Conservation (phyloP, 108 stramenopile genomes). For the Craspedostauros australis region DNA sequence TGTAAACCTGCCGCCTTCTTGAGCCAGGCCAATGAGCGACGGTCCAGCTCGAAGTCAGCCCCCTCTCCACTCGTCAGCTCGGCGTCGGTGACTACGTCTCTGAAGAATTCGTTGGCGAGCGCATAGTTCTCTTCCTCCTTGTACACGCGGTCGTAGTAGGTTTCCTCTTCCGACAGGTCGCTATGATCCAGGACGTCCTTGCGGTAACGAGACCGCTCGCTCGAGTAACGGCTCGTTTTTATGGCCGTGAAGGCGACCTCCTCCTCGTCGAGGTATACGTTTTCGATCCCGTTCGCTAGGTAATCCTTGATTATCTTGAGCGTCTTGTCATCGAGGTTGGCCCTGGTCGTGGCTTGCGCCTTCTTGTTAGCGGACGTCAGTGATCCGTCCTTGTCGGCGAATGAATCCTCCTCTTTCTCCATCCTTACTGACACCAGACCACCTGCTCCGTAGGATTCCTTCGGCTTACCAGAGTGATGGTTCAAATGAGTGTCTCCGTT, state of each 20-base stretch:
- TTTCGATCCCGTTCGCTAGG: slow-evolving; percentile 1
- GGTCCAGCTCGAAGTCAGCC: slow-evolving; percentile 2
- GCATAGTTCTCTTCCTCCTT: slow-evolving; percentile 20
- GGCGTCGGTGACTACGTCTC: slow-evolving; percentile 4
- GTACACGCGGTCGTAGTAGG: slow-evolving; percentile 10
- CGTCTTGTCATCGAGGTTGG: slow-evolving; percentile 1
- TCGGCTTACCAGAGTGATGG: too few species aligned
- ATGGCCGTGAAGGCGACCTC: not conserved
- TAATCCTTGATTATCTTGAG: slow-evolving; percentile 3
- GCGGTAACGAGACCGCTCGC: slow-evolving; percentile 8
- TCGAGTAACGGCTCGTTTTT: slow-evolving; percentile 9
- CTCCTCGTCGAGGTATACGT: slow-evolving; percentile 4
- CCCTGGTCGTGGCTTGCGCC: not conserved
- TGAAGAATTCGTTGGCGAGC: slow-evolving; percentile 13
- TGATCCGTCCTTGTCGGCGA: too few species aligned
- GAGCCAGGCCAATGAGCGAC: slow-evolving; percentile 18
- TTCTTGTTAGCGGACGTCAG: too few species aligned
- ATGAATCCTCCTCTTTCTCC: too few species aligned
- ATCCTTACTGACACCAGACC: too few species aligned
- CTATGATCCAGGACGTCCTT: slow-evolving; percentile 1
- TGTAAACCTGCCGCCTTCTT: slow-evolving; percentile 20
- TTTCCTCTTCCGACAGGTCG: slow-evolving; percentile 1
- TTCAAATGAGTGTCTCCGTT: too few species aligned
- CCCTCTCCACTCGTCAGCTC: not conserved
- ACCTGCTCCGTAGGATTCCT: too few species aligned